A percentile compares a stretch with the other conserved stretches of the same genome.
Conservation (phyloP, 768 basidiomycete species). For the Rubroboletus satanas region DNA sequence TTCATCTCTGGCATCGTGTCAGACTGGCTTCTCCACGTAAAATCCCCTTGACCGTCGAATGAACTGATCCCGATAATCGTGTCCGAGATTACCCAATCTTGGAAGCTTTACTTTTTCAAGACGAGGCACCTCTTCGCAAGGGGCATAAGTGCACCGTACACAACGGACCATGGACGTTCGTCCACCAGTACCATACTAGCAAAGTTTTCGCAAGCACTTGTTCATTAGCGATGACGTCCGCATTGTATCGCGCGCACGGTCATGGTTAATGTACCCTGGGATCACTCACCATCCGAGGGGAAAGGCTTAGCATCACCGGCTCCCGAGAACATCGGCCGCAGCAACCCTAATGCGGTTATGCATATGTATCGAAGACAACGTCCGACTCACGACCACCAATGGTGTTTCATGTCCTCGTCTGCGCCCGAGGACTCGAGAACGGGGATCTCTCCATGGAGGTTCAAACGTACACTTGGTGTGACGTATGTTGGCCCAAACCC, state of each 20-base stretch:
- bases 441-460: too few relatives aligned
- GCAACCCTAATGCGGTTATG: slow-evolving; percentile 11
- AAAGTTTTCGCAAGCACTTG: not conserved
- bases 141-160: slow-evolving; percentile 13
- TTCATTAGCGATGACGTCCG: not conserved
- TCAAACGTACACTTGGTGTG: not conserved
- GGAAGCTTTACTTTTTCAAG: slow-evolving; percentile 7
- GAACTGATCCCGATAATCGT: slow-evolving; percentile 12
- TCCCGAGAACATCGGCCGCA: slow-evolving; percentile 19
- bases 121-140: slow-evolving; percentile 11
- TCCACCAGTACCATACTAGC: not conserved
- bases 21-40: slow-evolving; percentile 24
- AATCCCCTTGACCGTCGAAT: not conserved
- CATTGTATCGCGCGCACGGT: not conserved
- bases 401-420: not conserved
- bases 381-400: not conserved
- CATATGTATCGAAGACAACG: not conserved
- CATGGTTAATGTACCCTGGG: not conserved
- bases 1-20: slow-evolving; percentile 8
- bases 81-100: slow-evolving; percentile 6
- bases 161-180: slow-evolving; percentile 13
- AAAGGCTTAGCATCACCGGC: not conserved
- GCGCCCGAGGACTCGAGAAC: not conserved
- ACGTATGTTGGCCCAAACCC: slow-evolving; percentile 2
- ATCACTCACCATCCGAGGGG: not conserved